Evolutionary conservation across 1,139 yeast genomes (phyloP).

Genomic region (Candida sp.): DNA sequence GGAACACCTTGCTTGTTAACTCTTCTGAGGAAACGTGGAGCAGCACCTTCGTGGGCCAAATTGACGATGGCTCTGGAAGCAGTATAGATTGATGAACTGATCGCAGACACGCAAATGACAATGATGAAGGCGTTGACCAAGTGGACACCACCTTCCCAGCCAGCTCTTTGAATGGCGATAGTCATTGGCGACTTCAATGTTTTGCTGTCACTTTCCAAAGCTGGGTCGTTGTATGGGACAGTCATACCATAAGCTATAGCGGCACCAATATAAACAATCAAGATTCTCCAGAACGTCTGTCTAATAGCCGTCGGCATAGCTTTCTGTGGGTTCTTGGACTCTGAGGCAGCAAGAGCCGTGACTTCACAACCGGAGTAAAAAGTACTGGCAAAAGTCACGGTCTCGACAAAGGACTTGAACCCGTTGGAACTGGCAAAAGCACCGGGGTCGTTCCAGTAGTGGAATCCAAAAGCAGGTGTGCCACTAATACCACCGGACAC

Average conservation of each 20-base stretch:
- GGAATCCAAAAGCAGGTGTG: constrained; percentile 54
- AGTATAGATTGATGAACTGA: constrained; percentile 56
- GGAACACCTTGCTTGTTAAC: constrained; percentile 56
- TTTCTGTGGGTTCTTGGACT: constrained; percentile 55
- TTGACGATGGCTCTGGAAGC: constrained; percentile 56
- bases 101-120: constrained; percentile 56
- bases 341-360: constrained; percentile 60
- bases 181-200: constrained; percentile 48
- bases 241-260: constrained; percentile 58
- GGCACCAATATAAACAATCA: constrained; percentile 58
- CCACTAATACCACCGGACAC: constrained; percentile 70
- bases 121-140: constrained; percentile 55
- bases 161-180: constrained; percentile 47
- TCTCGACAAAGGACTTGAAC: constrained; percentile 69
- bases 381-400: constrained; percentile 72
- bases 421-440: constrained; percentile 46
- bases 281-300: constrained; percentile 58
- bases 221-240: constrained; percentile 54
- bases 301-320: constrained; percentile 64
- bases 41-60: constrained; percentile 53
- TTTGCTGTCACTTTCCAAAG: constrained; percentile 25
- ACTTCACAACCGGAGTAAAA: constrained; percentile 64
- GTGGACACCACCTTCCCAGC: constrained; percentile 54
- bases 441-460: constrained; percentile 57
- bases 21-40: constrained; percentile 46